Conservation (phyloP, 208 protist genomes). For the Angomonas deanei region DNA sequence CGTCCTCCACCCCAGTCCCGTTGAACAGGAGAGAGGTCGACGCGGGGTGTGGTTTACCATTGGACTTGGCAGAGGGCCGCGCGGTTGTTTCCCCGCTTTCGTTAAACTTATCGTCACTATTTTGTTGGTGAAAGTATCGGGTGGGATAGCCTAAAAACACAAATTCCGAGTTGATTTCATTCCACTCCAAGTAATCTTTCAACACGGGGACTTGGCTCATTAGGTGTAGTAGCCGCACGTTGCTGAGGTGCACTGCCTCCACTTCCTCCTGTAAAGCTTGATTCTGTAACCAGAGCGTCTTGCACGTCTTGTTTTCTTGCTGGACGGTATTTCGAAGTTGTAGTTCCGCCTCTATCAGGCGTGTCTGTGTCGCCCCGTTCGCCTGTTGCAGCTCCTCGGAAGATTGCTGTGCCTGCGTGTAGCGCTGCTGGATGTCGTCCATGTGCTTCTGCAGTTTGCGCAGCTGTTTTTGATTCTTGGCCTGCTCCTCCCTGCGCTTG, state of each 20-base stretch:
- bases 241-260: conserved; percentile 52
- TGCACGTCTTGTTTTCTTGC: neutral
- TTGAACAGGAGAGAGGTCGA: neutral
- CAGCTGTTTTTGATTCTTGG: conserved; percentile 20
- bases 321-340: neutral
- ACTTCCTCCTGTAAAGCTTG: conserved; percentile 46
- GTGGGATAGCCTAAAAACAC: conserved; percentile 64
- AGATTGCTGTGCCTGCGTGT: conserved; percentile 6
- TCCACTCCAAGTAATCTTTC: conserved; percentile 46
- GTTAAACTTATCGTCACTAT: too few species aligned
- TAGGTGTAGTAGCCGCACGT: conserved; percentile 68
- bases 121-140: too few species aligned
- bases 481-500: conserved; percentile 11
- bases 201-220: conserved; percentile 68
- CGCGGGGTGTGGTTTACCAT: too few species aligned
- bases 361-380: conserved; percentile 2
- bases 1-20: conserved; percentile 72
- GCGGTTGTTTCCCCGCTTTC: too few species aligned
- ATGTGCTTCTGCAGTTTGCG: conserved; percentile 17
- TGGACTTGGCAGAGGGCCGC: too few species aligned
- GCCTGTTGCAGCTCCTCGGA: neutral
- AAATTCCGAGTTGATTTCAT: conserved; percentile 49
- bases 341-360: conserved; percentile 9
- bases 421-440: conserved; percentile 17
- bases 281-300: conserved; percentile 19